These are phyloP conservation scores for Vinca minor DNA, from an alignment of 257 asterid species.

Conservation along the genomic window DNA sequence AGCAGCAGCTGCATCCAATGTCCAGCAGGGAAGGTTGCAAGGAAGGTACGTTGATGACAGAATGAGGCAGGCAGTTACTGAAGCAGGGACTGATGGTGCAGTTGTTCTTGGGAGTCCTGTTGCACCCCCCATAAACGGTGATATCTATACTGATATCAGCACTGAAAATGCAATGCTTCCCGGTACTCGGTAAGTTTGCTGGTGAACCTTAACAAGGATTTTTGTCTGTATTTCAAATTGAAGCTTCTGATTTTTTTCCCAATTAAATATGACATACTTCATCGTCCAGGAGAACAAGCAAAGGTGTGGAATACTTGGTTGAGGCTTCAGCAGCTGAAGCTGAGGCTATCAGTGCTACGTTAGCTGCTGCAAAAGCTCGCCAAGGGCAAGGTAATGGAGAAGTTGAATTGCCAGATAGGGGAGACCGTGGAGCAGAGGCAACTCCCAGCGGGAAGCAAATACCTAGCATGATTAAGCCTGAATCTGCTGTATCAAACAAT, in stretches of 20 bases:
- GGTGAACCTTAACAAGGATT: conserved; percentile 18
- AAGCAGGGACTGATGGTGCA: conserved; percentile 59
- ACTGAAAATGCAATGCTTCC: conserved; percentile 82
- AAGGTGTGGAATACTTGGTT: conserved; percentile 93
- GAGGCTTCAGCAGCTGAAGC: conserved; percentile 99
- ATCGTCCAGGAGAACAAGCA: conserved; percentile 56
- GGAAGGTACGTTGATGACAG: conserved; percentile 76
- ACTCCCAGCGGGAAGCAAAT: conserved; percentile 91
- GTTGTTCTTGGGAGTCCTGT: conserved; percentile 91
- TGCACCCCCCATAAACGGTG: conserved; percentile 93
- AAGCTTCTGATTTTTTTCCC: conserved; percentile 6
- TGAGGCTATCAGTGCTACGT: conserved; percentile 87
- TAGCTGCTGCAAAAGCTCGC: conserved; percentile 99
- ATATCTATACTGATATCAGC: conserved; percentile 78
- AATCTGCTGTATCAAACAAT: conserved; percentile 52
- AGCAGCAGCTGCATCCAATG: conserved; percentile 60
- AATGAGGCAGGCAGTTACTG: conserved; percentile 43
- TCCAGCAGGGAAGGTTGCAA: conserved; percentile 53
- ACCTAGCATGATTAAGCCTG: conserved; percentile 71
- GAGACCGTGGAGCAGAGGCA: conserved; percentile 96
- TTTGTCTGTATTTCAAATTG: conserved; percentile 3
- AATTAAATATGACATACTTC: conserved; percentile 13
- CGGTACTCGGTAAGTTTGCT: conserved; percentile 57
- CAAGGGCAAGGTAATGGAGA: conserved; percentile 93
- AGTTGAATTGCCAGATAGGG: conserved; percentile 86